Evolutionary conservation across 169 alveolate species (phyloP).

Genomic region (Eimeria mitis): DNA sequence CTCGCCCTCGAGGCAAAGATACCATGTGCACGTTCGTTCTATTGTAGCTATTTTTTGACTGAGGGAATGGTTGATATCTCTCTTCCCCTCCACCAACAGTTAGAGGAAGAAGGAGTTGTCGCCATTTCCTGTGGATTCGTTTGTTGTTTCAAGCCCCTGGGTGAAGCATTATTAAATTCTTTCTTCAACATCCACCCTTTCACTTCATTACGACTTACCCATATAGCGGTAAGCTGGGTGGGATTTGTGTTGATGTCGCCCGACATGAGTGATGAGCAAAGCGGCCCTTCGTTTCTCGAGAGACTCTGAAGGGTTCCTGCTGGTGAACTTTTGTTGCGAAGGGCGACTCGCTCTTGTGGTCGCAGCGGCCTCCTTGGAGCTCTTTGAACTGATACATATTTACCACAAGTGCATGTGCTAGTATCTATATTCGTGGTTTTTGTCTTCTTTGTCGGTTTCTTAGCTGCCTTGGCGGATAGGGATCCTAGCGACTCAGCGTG

Average conservation of each 20-base stretch:
- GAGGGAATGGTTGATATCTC: neutral
- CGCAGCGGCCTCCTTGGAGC: neutral
- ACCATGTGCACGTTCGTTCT: conserved; percentile 21
- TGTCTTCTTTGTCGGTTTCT: neutral
- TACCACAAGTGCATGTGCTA: conserved; percentile 17
- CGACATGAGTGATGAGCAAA: neutral
- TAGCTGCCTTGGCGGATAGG: conserved; percentile 56
- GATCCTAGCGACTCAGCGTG: conserved; percentile 30
- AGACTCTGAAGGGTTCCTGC: neutral
- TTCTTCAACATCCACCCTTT: conserved; percentile 11
- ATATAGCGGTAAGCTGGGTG: conserved; percentile 33
- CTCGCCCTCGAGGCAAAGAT: conserved; percentile 58
- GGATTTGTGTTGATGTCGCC: conserved; percentile 15
- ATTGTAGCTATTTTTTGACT: neutral
- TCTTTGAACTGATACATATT: conserved; percentile 10
- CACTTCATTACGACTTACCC: conserved; percentile 19
- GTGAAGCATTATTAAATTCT: neutral
- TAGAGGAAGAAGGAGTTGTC: neutral
- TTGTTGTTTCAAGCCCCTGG: conserved; percentile 14
- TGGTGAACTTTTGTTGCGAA: conserved; percentile 17
- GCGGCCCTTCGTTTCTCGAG: conserved; percentile 13
- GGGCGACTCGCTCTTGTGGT: conserved; percentile 5
- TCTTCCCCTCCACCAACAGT: neutral
- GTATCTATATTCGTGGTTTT: neutral
- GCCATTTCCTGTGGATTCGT: conserved; percentile 3